These are phyloP conservation scores for Rhizoclosmatium globosum DNA, from an alignment of 192 early-diverging fungal species.

Conservation along the genomic window DNA sequence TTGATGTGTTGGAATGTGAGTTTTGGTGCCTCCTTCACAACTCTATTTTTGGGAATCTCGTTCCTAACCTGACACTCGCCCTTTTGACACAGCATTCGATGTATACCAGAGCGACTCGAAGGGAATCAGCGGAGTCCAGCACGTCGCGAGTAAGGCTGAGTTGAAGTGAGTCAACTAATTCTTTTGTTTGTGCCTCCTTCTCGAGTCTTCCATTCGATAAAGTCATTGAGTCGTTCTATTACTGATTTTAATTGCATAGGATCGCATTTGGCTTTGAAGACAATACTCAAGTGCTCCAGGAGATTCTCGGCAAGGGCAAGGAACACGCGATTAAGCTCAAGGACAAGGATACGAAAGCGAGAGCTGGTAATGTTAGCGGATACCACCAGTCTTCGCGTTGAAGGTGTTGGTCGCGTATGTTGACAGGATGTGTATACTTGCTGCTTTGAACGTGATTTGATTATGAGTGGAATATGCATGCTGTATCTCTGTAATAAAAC, in stretches of 20 bases:
- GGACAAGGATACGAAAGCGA: not conserved
- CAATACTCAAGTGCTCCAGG: not conserved
- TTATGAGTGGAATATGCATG: too few relatives aligned
- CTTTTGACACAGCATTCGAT: constrained; percentile 11
- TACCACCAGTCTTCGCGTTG: not conserved
- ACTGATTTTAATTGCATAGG: constrained; percentile 6
- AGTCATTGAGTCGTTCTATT: not conserved
- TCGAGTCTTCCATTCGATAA: not conserved
- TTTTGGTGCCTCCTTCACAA: not conserved
- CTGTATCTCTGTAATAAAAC: too few relatives aligned
- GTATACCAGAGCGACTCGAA: constrained; percentile 25
- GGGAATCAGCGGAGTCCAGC: constrained; percentile 8
- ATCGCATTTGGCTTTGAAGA: constrained; percentile 24
- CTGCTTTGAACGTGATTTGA: too few relatives aligned
- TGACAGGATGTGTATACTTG: too few relatives aligned
- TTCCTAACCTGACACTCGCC: not conserved
- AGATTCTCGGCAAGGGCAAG: constrained; percentile 23
- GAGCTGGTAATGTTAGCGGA: not conserved
- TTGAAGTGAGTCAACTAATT: constrained; percentile 4
- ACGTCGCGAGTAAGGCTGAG: constrained; percentile 20
- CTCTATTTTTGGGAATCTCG: not conserved
- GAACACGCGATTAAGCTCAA: constrained; percentile 18
- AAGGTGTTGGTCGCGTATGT: too few relatives aligned
- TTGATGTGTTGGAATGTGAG: constrained; percentile 29
- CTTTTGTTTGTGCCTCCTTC: not conserved